Evolutionary conservation across 805 yeast species (phyloP).

Genomic region (Yarrowia porcina): DNA sequence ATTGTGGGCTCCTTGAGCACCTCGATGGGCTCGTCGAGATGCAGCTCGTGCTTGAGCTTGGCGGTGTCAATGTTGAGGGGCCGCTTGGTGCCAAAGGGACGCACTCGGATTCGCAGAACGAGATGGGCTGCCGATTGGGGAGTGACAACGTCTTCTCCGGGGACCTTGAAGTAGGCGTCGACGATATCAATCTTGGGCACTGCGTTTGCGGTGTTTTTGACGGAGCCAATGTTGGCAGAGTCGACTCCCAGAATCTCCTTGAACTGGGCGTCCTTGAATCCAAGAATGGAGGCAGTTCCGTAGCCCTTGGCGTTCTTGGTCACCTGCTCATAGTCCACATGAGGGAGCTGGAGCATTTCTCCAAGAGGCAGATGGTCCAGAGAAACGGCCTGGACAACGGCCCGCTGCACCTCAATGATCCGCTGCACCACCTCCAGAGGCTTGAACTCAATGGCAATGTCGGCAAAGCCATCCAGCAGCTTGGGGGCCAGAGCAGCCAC

Average conservation of each 20-base stretch:
- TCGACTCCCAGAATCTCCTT: slow-evolving; percentile 10
- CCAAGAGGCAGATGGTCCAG: slow-evolving; percentile 48
- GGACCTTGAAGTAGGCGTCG: slow-evolving; percentile 72
- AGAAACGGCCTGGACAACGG: slow-evolving; percentile 71
- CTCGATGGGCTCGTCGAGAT: slow-evolving; percentile 39
- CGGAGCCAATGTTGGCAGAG: background rate
- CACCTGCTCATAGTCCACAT: slow-evolving; percentile 50
- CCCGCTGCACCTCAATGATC: slow-evolving; percentile 64
- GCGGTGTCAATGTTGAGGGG: slow-evolving; percentile 30
- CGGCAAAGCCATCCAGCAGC: slow-evolving; percentile 68
- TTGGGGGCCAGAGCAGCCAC: slow-evolving; percentile 53
- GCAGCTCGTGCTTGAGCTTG: slow-evolving; percentile 31
- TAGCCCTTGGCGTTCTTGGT: slow-evolving; percentile 18
- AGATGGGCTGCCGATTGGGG: slow-evolving; percentile 74
- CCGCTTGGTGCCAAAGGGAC: slow-evolving; percentile 55
- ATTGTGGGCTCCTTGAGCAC: slow-evolving; percentile 68
- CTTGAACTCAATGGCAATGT: slow-evolving; percentile 78
- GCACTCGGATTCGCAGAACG: slow-evolving; percentile 67
- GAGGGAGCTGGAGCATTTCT: slow-evolving; percentile 79
- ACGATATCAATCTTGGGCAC: slow-evolving; percentile 69
- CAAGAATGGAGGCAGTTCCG: slow-evolving; percentile 12
- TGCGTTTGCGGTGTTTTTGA: slow-evolving; percentile 36
- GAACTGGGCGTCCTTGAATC: slow-evolving; percentile 9
- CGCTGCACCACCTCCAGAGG: slow-evolving; percentile 59
- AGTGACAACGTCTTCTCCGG: slow-evolving; percentile 74